These are phyloP conservation scores for Alisma plantagoaquatica DNA, from an alignment of 106 monocot species.

Conservation along the genomic window DNA sequence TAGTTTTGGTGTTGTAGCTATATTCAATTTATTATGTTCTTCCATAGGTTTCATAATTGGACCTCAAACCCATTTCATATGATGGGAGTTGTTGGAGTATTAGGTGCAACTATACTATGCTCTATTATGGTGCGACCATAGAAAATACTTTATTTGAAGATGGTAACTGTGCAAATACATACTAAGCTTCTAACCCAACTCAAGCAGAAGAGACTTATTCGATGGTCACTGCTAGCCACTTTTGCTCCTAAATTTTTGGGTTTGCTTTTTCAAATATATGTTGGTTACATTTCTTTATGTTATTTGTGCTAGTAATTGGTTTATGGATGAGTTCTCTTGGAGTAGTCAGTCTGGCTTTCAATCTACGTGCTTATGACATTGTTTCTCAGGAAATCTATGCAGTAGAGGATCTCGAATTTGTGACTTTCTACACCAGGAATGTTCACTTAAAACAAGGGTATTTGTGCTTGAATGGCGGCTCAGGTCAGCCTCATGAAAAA, in stretches of 20 bases:
- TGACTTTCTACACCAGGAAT: neutral
- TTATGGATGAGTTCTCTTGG: neutral
- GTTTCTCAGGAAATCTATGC: neutral
- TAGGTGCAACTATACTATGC: too few species aligned
- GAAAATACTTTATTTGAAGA: too few species aligned
- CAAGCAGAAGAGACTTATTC: too few species aligned
- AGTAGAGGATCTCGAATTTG: neutral
- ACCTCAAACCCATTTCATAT: neutral
- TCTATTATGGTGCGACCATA: too few species aligned
- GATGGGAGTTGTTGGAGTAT: neutral
- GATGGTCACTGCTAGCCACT: too few species aligned
- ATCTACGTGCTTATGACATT: neutral
- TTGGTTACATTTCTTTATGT: too few species aligned
- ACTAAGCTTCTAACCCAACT: too few species aligned
- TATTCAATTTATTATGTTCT: neutral
- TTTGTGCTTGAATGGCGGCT: neutral
- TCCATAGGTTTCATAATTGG: neutral
- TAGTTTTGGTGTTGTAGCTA: conserved; percentile 1
- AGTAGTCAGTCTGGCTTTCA: neutral
- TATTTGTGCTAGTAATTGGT: neutral
- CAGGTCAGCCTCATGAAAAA: neutral
- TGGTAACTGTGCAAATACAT: too few species aligned
- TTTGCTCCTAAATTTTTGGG: too few species aligned
- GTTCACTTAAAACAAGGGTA: neutral
- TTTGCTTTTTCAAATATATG: too few species aligned